These are phyloP conservation scores for Cutaneotrichosporon daszewskae DNA, from an alignment of 1,284 basidiomycete species.

Conservation along the genomic window DNA sequence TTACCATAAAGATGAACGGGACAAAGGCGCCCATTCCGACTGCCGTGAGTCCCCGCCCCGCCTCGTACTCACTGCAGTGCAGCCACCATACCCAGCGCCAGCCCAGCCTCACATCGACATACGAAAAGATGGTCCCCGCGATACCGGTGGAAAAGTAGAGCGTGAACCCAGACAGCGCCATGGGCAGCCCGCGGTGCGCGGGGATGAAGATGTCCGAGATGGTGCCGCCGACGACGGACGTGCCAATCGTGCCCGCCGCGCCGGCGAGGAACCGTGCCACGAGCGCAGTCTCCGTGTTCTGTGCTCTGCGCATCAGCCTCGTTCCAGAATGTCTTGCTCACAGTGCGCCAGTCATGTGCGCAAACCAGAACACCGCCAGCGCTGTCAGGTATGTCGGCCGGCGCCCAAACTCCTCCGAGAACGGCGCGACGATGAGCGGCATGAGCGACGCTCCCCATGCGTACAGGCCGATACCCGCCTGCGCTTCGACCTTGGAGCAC, in stretches of 20 bases:
- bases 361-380: constrained; percentile 55
- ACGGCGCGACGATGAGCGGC: constrained; percentile 65
- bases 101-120: constrained; percentile 59
- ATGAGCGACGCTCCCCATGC: constrained; percentile 61
- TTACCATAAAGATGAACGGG: constrained; percentile 31
- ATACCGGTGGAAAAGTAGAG: constrained; percentile 8
- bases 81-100: constrained; percentile 84
- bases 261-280: constrained; percentile 61
- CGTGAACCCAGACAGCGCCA: constrained; percentile 10
- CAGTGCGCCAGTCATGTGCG: constrained; percentile 60
- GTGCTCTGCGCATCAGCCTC: constrained; percentile 49
- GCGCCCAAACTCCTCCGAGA: constrained; percentile 72
- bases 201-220: constrained; percentile 60
- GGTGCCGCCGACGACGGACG: constrained; percentile 73
- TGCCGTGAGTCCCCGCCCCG: constrained; percentile 26
- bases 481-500: constrained; percentile 58
- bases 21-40: constrained; percentile 27
- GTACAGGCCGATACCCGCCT: constrained; percentile 58
- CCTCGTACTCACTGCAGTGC: constrained; percentile 52
- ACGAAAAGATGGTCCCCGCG: constrained; percentile 56
- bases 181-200: constrained; percentile 13
- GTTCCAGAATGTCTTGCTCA: constrained; percentile 44
- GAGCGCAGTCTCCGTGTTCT: constrained; percentile 65
- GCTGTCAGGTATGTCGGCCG: constrained; percentile 62
- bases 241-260: constrained; percentile 57